Base-by-base conservation (phyloP, 1,139 yeast genomes). In the Lodderomyces parapsilosis region DNA sequence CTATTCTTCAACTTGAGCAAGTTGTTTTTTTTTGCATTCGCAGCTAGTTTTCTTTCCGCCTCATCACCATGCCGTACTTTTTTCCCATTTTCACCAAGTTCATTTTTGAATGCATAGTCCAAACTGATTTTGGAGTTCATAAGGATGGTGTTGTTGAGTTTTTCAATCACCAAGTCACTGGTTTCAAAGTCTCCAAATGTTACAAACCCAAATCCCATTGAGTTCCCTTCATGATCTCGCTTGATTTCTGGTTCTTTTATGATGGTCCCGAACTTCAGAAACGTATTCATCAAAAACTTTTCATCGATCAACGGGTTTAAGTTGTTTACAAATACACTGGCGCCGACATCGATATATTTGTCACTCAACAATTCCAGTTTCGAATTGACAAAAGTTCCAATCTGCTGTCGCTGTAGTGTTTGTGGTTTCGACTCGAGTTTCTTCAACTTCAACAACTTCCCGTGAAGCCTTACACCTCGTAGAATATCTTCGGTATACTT, bases 21-120 rank as follows among this genome's bases (percentile, higher is more conserved):
- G 23, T 63, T 59, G 49, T 74, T 68, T 42, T 57, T 57, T 51
- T 66, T 67, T 3, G 94, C 96, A 56, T 81, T 84, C 39, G 73
- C 76, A 14, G 94, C 93, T 47, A 91, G 68, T 40, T 77, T 51
- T 52, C 97, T 71, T 56, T 91, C 97, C 0, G 81, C 81, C 23
- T 74, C 74, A 53, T 85, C 94, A n/a, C 97, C 97, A 55, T 89
- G 96, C 38, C 78, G 74, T 9, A 64, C 67, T 40, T 71, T 73
- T 43, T 74, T 78, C 13, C 60, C 59, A 34, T 61, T 55, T 22
- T 55, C 43, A 13, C 25, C 20, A 37, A 51, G 41, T 47, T 79
- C 80, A 51, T 78, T 81, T 60, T 87, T 88, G 56, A 73, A 81
- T 0, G 96, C 96, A 59, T 89, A 91, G 23, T 78, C 76, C 2